A percentile compares a stretch with the other conserved stretches of the same genome.
These are phyloP conservation scores for Ophiocordyceps robertsii DNA, from an alignment of 2,329 filamentous ascomycete species.

Conservation along the genomic window DNA sequence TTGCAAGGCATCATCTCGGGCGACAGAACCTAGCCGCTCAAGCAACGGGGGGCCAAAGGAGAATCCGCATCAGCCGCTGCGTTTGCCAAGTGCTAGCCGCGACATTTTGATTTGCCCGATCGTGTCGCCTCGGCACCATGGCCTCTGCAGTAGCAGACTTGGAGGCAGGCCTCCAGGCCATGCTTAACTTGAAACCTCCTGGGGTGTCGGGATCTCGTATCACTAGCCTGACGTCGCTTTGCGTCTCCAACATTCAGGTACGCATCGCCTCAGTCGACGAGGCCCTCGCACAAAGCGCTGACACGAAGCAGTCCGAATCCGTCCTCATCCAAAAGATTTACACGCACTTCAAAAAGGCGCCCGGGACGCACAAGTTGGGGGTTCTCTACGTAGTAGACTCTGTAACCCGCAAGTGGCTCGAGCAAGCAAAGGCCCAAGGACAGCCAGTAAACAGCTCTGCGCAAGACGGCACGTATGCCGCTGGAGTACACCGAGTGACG, in stretches of 20 bases:
- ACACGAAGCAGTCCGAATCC: constrained; percentile 61
- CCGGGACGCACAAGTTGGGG: constrained; percentile 91
- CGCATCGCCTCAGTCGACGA: constrained; percentile 3
- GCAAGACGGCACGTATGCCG: constrained; percentile 83
- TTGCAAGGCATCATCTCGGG: background rate
- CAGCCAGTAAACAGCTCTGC: constrained; percentile 71
- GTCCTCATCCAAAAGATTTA: constrained; percentile 92
- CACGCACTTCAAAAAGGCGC: constrained; percentile 92
- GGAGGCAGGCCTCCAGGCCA: constrained; percentile 79
- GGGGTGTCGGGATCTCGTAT: constrained; percentile 93
- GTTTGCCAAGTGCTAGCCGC: background rate
- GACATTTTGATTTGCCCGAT: constrained; percentile 1
- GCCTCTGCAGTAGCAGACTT: constrained; percentile 81
- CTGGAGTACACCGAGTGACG: constrained; percentile 91
- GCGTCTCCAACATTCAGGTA: constrained; percentile 86
- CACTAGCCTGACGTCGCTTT: constrained; percentile 71
- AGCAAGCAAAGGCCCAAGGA: constrained; percentile 77
- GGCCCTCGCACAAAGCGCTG: background rate
- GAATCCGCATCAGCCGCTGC: background rate
- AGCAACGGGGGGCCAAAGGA: background rate
- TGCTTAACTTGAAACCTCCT: constrained; percentile 82
- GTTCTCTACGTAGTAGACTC: constrained; percentile 99
- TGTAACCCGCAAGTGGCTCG: constrained; percentile 97
- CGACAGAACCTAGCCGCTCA: background rate
- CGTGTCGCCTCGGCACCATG: constrained; percentile 30